These are phyloP conservation scores for Scedosporium aurantiacum DNA, from an alignment of 2,329 filamentous ascomycete species.

Conservation along the genomic window DNA sequence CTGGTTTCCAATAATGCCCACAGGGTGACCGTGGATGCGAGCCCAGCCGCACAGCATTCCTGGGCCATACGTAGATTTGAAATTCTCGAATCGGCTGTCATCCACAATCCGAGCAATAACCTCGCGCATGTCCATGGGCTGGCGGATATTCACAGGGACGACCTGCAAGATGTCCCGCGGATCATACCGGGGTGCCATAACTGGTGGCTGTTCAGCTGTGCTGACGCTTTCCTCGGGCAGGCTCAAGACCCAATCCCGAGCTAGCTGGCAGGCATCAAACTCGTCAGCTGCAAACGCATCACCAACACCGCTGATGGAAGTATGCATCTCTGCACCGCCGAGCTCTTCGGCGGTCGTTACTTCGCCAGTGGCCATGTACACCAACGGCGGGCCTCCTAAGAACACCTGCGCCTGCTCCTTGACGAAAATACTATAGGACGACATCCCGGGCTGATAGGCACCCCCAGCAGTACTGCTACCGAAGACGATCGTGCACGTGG, in stretches of 20 bases:
- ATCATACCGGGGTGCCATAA: constrained; percentile 14
- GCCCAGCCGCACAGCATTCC: constrained; percentile 22
- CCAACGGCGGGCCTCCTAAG: constrained; percentile 26
- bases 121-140: constrained; percentile 14
- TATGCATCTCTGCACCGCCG: constrained; percentile 26
- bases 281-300: constrained; percentile 28
- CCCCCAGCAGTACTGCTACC: constrained; percentile 8
- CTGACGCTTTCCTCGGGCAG: not conserved
- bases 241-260: constrained; percentile 5
- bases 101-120: constrained; percentile 25
- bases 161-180: constrained; percentile 21
- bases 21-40: constrained; percentile 19
- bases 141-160: constrained; percentile 18
- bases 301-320: constrained; percentile 23
- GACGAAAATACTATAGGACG: constrained; percentile 17
- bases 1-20: constrained; percentile 26
- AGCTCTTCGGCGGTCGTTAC: constrained; percentile 25
- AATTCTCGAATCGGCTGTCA: constrained; percentile 20
- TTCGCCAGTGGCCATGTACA: constrained; percentile 32
- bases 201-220: not conserved
- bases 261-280: constrained; percentile 13
- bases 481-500: constrained; percentile 7
- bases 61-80: constrained; percentile 24
- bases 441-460: constrained; percentile 7
- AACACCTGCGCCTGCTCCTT: constrained; percentile 29